phyloP scores from a whole-genome alignment of 179 eudicot genomes.

The Spergularia azorica region DNA sequence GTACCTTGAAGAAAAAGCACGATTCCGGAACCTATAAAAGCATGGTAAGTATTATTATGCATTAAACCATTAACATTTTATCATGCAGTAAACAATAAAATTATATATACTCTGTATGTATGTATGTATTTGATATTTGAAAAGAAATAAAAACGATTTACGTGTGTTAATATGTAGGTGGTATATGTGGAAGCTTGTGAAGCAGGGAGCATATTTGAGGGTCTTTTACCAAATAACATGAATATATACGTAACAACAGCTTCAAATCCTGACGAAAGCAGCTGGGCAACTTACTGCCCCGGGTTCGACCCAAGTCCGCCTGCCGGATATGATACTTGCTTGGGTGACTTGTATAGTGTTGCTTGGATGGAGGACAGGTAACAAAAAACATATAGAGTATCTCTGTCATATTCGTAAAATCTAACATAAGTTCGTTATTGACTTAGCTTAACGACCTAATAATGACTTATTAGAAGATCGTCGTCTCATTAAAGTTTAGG shows the following conservation, averaged over 20 bases:
- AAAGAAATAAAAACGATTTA: background rate
- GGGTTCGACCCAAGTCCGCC: constrained; percentile 70
- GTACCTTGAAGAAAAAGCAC: constrained; percentile 67
- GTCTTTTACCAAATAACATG: constrained; percentile 56
- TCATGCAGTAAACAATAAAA: too few species aligned
- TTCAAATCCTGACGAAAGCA: constrained; percentile 81
- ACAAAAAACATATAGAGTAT: too few species aligned
- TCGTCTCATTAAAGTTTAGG: background rate
- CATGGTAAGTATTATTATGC: constrained; percentile 50
- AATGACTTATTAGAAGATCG: background rate
- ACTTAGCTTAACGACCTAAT: too few species aligned
- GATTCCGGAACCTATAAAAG: constrained; percentile 68
- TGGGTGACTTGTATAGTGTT: constrained; percentile 90
- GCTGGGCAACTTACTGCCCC: constrained; percentile 93
- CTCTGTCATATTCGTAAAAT: too few species aligned
- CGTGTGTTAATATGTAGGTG: constrained; percentile 43
- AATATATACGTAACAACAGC: constrained; percentile 89
- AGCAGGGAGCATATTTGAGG: constrained; percentile 91
- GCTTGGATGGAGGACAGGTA: constrained; percentile 99
- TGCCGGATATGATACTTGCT: constrained; percentile 65
- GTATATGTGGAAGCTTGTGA: constrained; percentile 94
- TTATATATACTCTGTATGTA: too few species aligned
- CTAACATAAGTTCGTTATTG: too few species aligned
- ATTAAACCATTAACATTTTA: background rate
- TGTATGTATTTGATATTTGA: background rate